phyloP scores from a whole-genome alignment of 2,329 filamentous ascomycete genomes.

The Fusarium anguioides region DNA sequence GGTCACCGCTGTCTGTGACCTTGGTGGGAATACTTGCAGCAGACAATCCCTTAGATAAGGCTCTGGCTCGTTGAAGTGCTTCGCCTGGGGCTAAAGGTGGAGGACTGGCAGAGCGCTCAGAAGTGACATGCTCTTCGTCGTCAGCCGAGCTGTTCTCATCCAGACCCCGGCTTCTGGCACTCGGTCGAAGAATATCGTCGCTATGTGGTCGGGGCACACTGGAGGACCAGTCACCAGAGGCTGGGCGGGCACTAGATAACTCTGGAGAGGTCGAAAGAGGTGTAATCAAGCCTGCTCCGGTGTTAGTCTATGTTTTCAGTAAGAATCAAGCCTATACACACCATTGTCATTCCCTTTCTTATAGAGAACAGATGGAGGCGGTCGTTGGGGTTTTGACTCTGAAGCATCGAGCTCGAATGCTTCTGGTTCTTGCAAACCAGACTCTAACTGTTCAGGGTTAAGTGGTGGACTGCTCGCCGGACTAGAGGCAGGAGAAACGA shows the following conservation, averaged over 20 bases:
- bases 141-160: slow-evolving; percentile 54
- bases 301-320: slow-evolving; percentile 6
- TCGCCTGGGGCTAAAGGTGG: slow-evolving; percentile 77
- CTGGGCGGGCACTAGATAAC: slow-evolving; percentile 57
- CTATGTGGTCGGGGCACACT: slow-evolving; percentile 60
- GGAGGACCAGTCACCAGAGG: slow-evolving; percentile 64
- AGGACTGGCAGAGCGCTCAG: slow-evolving; percentile 78
- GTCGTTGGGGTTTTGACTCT: slow-evolving; percentile 53
- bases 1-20: slow-evolving; percentile 90
- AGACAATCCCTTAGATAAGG: slow-evolving; percentile 86
- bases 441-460: slow-evolving; percentile 48
- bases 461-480: slow-evolving; percentile 87
- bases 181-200: slow-evolving; percentile 64
- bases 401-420: slow-evolving; percentile 71
- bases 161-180: slow-evolving; percentile 54
- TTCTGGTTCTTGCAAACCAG: slow-evolving; percentile 73
- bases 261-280: slow-evolving; percentile 66
- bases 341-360: slow-evolving; percentile 46
- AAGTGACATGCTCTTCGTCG: slow-evolving; percentile 52
- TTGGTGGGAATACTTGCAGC: slow-evolving; percentile 92
- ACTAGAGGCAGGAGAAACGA: slow-evolving; percentile 89
- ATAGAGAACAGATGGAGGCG: slow-evolving; percentile 57
- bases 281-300: slow-evolving; percentile 57
- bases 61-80: slow-evolving; percentile 84
- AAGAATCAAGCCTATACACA: slow-evolving; percentile 28